Base-by-base conservation (phyloP, 345 rosid species). In the Salix arbutifolia region DNA sequence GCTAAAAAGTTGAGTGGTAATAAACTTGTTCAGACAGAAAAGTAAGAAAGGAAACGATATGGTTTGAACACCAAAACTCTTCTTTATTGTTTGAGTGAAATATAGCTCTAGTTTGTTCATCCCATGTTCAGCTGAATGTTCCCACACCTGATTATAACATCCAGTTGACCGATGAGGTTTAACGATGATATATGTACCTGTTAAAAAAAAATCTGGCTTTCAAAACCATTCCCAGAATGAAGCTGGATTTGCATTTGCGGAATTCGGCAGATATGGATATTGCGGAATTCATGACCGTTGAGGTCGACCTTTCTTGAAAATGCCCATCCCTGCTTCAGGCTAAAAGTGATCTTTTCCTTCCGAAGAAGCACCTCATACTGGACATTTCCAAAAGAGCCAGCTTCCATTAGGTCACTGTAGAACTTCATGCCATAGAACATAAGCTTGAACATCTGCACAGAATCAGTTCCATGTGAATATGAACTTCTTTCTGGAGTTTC, bases 351-450 rank as follows among this genome's bases (percentile, higher is more conserved):
- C 82, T 77, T 76, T 79, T 96, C 93, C 83, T 93, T 96, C 85
- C 77, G 88, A 11, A 96, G 81, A 42, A 96, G 93, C 73, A 93
- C 86, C 84, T 93, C 99, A 4, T 96, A 93, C 72, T 93, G 98
- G 38, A 96, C 90, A 78, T 96, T 96, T 40, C 99, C 97, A 2
- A 81, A 81, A 4, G 90, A 91, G 0, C 99, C 98, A 1, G 98
- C 97, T 88, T 96, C 93, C 99, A 96, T 91, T 69, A 91, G 85
- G 87, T 96, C 99, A 72, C 91, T 93, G 79, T 90, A 91, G 77
- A 56, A 91, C 60, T 91, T 91, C 83, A 84, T 89, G 50, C 98
- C 97, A 71, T 75, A 90, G 78, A 94, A 92, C 98, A 91, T 91
- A 70, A 4, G 97, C 92, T 28, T 28, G 30, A 75, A 92, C 98